Evolutionary conservation across 805 yeast genomes (phyloP).

Genomic region (Candida jianshihensis): DNA sequence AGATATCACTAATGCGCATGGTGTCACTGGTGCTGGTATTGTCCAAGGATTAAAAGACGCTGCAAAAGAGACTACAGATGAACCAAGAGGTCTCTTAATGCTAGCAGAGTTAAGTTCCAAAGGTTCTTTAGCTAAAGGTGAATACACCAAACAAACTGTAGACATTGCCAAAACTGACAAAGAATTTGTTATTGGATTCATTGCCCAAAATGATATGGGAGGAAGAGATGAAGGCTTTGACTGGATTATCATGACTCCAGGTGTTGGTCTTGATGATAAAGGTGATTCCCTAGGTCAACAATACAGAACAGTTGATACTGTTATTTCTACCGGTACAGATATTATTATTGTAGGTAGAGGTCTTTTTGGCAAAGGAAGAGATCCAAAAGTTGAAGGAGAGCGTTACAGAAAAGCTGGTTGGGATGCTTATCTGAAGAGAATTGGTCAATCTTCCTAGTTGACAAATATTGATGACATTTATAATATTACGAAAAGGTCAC

Average conservation of each 20-base stretch:
- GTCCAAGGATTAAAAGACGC: slow-evolving; percentile 85
- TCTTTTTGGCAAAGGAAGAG: slow-evolving; percentile 87
- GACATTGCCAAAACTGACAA: slow-evolving; percentile 84
- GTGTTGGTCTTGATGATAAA: slow-evolving; percentile 95
- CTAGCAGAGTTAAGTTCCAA: slow-evolving; percentile 92
- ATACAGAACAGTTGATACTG: slow-evolving; percentile 87
- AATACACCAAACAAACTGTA: slow-evolving; percentile 79
- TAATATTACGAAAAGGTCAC: no score
- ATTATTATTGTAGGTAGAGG: slow-evolving; percentile 98
- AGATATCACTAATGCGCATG: slow-evolving; percentile 95
- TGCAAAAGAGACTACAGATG: slow-evolving; percentile 53
- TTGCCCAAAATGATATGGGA: slow-evolving; percentile 87
- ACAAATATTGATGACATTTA: no score
- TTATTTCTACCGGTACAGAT: slow-evolving; percentile 81
- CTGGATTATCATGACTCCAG: slow-evolving; percentile 97
- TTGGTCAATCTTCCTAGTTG: no score
- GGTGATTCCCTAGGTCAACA: slow-evolving; percentile 97
- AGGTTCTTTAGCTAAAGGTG: slow-evolving; percentile 91
- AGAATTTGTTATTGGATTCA: slow-evolving; percentile 92
- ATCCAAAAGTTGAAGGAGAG: slow-evolving; percentile 79
- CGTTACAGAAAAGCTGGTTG: slow-evolving; percentile 93
- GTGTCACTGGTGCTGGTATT: slow-evolving; percentile 93
- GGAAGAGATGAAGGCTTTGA: slow-evolving; percentile 81
- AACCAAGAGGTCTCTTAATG: slow-evolving; percentile 89
- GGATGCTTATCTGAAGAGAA: slow-evolving; percentile 67